Conservation (phyloP, 2,329 filamentous ascomycete species). For the Didymella sp. region DNA sequence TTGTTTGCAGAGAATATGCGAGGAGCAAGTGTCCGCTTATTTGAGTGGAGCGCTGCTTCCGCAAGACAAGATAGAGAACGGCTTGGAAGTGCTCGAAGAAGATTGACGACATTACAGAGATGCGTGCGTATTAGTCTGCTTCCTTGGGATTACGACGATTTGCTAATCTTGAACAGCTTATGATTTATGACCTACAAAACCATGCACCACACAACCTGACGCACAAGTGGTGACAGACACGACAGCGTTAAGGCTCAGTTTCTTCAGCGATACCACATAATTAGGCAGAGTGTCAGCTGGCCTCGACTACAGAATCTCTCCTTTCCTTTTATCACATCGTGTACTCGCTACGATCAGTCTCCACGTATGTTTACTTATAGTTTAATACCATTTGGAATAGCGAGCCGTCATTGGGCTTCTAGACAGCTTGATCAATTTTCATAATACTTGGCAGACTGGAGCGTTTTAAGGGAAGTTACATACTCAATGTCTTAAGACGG, state of each 20-base stretch:
- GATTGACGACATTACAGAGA: not conserved
- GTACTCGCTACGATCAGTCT: not conserved
- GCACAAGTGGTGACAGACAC: not conserved
- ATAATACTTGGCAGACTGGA: not conserved
- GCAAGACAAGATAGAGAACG: not conserved
- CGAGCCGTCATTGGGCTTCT: not conserved
- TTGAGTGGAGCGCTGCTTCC: slow-evolving; percentile 36
- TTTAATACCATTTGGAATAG: not conserved
- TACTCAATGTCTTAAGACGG: not conserved
- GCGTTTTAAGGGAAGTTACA: not conserved
- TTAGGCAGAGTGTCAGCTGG: not conserved
- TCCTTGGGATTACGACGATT: not conserved
- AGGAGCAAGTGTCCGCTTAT: slow-evolving; percentile 41
- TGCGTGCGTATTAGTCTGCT: not conserved
- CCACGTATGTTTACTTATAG: not conserved
- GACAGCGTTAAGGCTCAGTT: not conserved
- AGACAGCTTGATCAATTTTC: not conserved
- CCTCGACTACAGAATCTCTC: not conserved
- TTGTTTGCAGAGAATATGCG: slow-evolving; percentile 42
- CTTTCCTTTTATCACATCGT: not conserved
- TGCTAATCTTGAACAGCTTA: not conserved
- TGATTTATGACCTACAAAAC: not conserved
- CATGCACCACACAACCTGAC: not conserved
- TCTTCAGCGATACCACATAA: not conserved
- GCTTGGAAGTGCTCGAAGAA: not conserved